phyloP scores from a whole-genome alignment of 345 rosid genomes.

The Ceriops tagal region DNA sequence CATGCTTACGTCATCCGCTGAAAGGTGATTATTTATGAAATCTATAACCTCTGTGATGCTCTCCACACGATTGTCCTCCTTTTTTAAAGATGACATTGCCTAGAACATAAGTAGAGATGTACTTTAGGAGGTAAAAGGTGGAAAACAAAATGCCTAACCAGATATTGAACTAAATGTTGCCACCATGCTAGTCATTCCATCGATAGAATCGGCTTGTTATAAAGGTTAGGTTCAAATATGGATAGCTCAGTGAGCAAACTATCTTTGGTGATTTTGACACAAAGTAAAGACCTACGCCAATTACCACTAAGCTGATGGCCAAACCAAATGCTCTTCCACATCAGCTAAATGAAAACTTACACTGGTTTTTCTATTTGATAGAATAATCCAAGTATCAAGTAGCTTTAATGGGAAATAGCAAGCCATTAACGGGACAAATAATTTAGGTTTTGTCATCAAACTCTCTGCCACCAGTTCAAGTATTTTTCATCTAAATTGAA shows the following conservation, averaged over 20 bases:
- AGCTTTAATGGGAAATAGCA: neutral
- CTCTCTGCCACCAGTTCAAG: neutral
- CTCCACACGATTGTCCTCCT: constrained; percentile 34
- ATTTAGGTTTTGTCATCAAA: neutral
- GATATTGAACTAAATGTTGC: too few species aligned
- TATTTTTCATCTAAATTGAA: neutral
- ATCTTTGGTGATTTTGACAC: too few species aligned
- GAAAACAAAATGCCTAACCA: neutral
- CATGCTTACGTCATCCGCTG: constrained; percentile 27
- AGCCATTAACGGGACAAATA: neutral
- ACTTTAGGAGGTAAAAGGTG: neutral
- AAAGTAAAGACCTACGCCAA: too few species aligned
- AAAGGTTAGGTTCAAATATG: too few species aligned
- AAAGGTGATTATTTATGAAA: constrained; percentile 54
- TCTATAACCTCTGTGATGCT: constrained; percentile 60
- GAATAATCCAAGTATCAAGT: too few species aligned
- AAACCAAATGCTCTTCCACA: too few species aligned
- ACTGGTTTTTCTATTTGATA: too few species aligned
- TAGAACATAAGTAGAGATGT: constrained; percentile 25
- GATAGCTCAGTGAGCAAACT: too few species aligned
- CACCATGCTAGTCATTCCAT: too few species aligned
- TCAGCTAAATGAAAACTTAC: too few species aligned
- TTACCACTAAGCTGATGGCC: too few species aligned
- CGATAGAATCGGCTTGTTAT: too few species aligned
- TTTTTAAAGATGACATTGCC: constrained; percentile 48